Percentiles rank a stretch among this genome's conserved stretches.
phyloP scores from a whole-genome alignment of 2,329 filamentous ascomycete species.

The Trichoderma simmonsii region DNA sequence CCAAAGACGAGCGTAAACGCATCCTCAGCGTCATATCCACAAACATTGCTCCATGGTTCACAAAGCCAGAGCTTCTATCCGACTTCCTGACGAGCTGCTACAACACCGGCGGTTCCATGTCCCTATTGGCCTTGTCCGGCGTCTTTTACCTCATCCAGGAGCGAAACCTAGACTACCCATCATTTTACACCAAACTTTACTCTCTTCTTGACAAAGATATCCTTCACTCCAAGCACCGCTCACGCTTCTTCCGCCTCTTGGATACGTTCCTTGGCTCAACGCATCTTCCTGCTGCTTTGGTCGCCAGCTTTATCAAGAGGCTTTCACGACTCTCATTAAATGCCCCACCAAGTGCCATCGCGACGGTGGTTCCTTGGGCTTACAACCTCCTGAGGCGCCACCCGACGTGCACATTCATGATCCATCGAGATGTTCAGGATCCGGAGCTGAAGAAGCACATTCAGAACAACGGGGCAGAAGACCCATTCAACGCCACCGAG shows the following conservation, averaged over 20 bases:
- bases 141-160: conserved; percentile 93
- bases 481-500: conserved; percentile 76
- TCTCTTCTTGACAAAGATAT: conserved; percentile 82
- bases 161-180: conserved; percentile 92
- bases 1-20: conserved; percentile 72
- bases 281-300: conserved; percentile 84
- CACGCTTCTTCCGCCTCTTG: conserved; percentile 86
- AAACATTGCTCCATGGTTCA: conserved; percentile 85
- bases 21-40: conserved; percentile 73
- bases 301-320: conserved; percentile 96
- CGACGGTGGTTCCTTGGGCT: conserved; percentile 85
- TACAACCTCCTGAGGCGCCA: conserved; percentile 93
- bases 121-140: conserved; percentile 83
- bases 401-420: conserved; percentile 91
- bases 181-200: conserved; percentile 92
- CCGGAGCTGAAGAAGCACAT: conserved; percentile 56
- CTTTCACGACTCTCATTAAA: conserved; percentile 79
- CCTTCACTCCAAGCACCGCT: conserved; percentile 90
- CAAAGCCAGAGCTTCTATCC: conserved; percentile 82
- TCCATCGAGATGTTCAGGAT: conserved; percentile 71
- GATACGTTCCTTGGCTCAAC: conserved; percentile 88
- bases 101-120: conserved; percentile 78
- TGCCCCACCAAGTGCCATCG: conserved; percentile 84
- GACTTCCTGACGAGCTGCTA: conserved; percentile 97
- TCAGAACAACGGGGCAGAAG: conserved; percentile 58